phyloP scores from a whole-genome alignment of 345 rosid species.

The Ceriops tagal region DNA sequence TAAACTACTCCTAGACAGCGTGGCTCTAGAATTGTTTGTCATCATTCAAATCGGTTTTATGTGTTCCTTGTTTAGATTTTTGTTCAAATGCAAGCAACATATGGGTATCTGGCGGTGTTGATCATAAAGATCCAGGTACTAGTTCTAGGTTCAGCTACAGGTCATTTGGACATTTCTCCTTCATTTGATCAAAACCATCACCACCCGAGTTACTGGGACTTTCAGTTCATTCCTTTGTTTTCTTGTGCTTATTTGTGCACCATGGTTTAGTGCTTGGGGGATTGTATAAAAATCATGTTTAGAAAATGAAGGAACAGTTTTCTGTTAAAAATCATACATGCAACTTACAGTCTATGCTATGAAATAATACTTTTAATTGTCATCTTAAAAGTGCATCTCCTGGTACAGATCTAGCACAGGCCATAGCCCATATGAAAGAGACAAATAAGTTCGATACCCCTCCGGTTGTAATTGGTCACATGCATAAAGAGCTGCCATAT shows the following conservation, averaged over 20 bases:
- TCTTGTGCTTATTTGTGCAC: neutral
- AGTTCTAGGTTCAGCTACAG: conserved; percentile 6
- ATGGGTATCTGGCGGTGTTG: conserved; percentile 67
- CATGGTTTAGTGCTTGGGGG: neutral
- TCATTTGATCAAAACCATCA: neutral
- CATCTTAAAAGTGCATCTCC: too few relatives aligned
- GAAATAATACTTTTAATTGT: too few relatives aligned
- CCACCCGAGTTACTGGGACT: neutral
- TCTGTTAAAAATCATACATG: too few relatives aligned
- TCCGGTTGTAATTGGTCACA: conserved; percentile 80
- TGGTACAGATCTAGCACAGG: conserved; percentile 67
- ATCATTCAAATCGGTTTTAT: neutral
- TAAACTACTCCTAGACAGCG: conserved; percentile 7
- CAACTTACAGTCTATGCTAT: too few relatives aligned
- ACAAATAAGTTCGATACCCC: conserved; percentile 31
- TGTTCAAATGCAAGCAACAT: conserved; percentile 68
- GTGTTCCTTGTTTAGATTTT: conserved; percentile 50
- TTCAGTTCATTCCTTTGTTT: neutral
- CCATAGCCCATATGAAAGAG: conserved; percentile 56
- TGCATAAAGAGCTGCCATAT: conserved; percentile 70
- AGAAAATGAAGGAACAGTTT: neutral
- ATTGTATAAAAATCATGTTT: neutral
- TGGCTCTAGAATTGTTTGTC: neutral
- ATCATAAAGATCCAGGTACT: conserved; percentile 83
- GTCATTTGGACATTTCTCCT: neutral